These are phyloP conservation scores for Apiospora rasikravindrae DNA, from an alignment of 2,329 filamentous ascomycete genomes.

Conservation along the genomic window DNA sequence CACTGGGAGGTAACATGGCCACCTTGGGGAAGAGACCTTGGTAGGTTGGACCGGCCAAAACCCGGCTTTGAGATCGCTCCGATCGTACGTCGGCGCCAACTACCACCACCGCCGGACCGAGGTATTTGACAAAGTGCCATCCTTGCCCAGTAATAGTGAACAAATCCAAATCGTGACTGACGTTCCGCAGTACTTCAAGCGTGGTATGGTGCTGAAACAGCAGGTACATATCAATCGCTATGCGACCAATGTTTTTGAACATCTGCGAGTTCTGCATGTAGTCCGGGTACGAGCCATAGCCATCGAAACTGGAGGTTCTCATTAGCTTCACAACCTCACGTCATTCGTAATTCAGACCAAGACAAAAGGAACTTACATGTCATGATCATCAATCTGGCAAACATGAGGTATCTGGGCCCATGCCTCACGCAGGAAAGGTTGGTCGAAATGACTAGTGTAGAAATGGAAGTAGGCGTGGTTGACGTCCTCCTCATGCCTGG, in stretches of 20 bases:
- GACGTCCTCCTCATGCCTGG: conserved; percentile 93
- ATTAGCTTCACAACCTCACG: not conserved
- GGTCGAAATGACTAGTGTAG: conserved; percentile 97
- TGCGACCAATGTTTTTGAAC: conserved; percentile 96
- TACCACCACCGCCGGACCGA: conserved; percentile 88
- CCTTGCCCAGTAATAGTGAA: conserved; percentile 97
- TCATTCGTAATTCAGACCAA: not conserved
- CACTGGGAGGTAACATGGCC: conserved; percentile 84
- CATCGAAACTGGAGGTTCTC: conserved; percentile 75
- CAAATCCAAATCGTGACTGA: conserved; percentile 85
- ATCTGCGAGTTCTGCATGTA: conserved; percentile 98
- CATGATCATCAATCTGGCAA: conserved; percentile 92
- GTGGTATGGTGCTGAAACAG: conserved; percentile 99
- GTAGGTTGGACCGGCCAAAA: conserved; percentile 95
- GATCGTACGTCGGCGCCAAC: conserved; percentile 91
- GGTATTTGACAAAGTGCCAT: conserved; percentile 98
- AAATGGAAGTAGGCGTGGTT: conserved; percentile 98
- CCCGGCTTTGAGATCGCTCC: conserved; percentile 86
- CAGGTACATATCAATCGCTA: conserved; percentile 97
- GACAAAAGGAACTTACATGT: conserved; percentile 75
- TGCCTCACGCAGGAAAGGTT: conserved; percentile 90
- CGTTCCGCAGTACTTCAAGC: conserved; percentile 87
- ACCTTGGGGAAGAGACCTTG: conserved; percentile 97
- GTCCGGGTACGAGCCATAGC: conserved; percentile 94
- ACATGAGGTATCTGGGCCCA: conserved; percentile 98